Evolutionary conservation across 2,329 filamentous ascomycete species (phyloP), one percentile per base, ranked within the genome.

Genomic region (Penicillium sp.): DNA sequence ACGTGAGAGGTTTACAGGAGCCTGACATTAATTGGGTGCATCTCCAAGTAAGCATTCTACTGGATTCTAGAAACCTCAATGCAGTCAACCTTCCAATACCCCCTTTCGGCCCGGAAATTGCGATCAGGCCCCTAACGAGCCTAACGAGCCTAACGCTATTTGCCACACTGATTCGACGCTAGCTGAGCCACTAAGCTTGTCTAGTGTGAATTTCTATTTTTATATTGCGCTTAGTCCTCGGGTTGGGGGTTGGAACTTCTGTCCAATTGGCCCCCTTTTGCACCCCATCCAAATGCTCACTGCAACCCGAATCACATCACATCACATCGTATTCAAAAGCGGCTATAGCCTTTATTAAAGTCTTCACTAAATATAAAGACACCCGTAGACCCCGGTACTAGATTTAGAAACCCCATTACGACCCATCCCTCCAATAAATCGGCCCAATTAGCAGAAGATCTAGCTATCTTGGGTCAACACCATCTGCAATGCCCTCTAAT

Each of bases 401-500:
- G 25, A 22, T 22, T 31, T 11, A 33, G 5, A n/a, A 8, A 11
- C 10, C 14, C 43, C 30, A 25, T 4, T n/a, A 3, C 17, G 17
- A n/a, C 16, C 28, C 43, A 33, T 8, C 9, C 14, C 2, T 25
- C 11, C 43, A 33, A 45, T 25, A 33, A 33, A 7, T 45, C 19
- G 19, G 5, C 17, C 43, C 17, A 44, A 33, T 25, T 35, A 45
- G 17, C 43, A 33, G n/a, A 45, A 45, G 10, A 33, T 33, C 17
- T 33, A 4, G 8, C 28, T 17, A 35, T 45, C 14, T 11, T n/a
- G 43, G 43, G 9, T 25, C 7, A 35, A 33, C 30, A 5, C 25
- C 22, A 30, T 12, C 12, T 35, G 25, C 49, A 37, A 52, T 52
- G 50, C 50, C 50, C 55, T 65, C 63, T 3, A 66, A 69, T 47